phyloP scores from a whole-genome alignment of 2,329 filamentous ascomycete genomes.

The Canariomyces notabilis region DNA sequence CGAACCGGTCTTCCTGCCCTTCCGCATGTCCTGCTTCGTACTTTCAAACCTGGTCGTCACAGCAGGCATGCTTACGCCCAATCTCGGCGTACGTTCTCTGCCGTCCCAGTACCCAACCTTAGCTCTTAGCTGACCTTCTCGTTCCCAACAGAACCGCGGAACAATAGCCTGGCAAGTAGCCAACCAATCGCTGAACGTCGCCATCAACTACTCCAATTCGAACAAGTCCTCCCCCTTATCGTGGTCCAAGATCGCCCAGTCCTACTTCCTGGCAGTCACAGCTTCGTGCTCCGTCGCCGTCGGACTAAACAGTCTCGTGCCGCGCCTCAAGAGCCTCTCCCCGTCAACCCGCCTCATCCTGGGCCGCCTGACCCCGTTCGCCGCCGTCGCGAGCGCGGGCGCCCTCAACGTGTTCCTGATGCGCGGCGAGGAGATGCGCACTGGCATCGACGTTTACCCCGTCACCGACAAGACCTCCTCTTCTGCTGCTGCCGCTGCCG shows the following conservation, averaged over 20 bases:
- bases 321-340: conserved; percentile 70
- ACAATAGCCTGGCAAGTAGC: conserved; percentile 91
- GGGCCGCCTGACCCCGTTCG: conserved; percentile 87
- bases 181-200: conserved; percentile 97
- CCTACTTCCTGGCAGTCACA: conserved; percentile 85
- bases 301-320: conserved; percentile 84
- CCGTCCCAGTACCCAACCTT: background rate
- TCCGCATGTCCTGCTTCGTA: conserved; percentile 96
- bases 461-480: conserved; percentile 58
- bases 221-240: conserved; percentile 94
- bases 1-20: conserved; percentile 84
- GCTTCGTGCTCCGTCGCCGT: conserved; percentile 92
- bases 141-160: conserved; percentile 58
- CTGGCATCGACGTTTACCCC: conserved; percentile 88
- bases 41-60: conserved; percentile 92
- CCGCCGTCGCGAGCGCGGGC: conserved; percentile 86
- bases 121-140: background rate
- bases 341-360: conserved; percentile 73
- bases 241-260: conserved; percentile 74
- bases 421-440: conserved; percentile 91
- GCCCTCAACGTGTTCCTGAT: conserved; percentile 95
- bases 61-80: conserved; percentile 92
- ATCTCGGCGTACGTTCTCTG: conserved; percentile 57
- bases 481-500: background rate
- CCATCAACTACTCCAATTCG: conserved; percentile 94